phyloP scores from a whole-genome alignment of 331 rosid genomes.

The Cydonia oblonga region DNA sequence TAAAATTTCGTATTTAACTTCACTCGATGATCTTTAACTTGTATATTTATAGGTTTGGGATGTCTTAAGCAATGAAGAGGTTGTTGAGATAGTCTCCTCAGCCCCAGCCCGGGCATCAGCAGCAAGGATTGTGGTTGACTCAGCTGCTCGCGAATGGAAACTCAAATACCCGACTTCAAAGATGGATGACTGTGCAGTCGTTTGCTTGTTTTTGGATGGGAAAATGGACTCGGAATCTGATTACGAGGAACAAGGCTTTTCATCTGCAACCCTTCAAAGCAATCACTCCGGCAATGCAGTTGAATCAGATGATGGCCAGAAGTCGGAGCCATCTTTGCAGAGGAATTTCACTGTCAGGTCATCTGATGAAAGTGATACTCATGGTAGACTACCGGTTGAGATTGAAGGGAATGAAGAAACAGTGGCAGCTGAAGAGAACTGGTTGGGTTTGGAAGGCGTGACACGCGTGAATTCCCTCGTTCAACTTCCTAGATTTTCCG shows the following conservation, averaged over 20 bases:
- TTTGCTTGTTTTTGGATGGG: constrained; percentile 78
- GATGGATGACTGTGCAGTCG: constrained; percentile 96
- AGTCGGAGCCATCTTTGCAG: constrained; percentile 64
- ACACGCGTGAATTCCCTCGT: constrained; percentile 90
- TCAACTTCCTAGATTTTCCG: constrained; percentile 92
- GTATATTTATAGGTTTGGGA: constrained; percentile 66
- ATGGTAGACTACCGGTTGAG: constrained; percentile 27
- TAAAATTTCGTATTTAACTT: no score
- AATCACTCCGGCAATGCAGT: constrained; percentile 43
- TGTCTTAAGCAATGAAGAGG: constrained; percentile 87
- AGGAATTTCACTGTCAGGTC: constrained; percentile 73
- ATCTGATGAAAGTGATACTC: constrained; percentile 35
- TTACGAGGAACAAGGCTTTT: constrained; percentile 64
- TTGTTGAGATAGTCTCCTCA: constrained; percentile 64
- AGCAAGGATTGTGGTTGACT: constrained; percentile 61
- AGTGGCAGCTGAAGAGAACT: constrained; percentile 47
- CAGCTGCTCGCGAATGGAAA: constrained; percentile 84
- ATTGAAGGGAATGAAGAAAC: constrained; percentile 33
- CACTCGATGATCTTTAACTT: neutral
- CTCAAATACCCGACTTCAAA: constrained; percentile 89
- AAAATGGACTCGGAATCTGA: constrained; percentile 87
- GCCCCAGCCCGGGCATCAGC: constrained; percentile 64
- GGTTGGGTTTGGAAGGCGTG: constrained; percentile 87
- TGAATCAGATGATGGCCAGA: constrained; percentile 70
- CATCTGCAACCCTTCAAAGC: constrained; percentile 60